These are phyloP conservation scores for Saccharomycopsis schoenii DNA, from an alignment of 805 yeast species.

Conservation along the genomic window DNA sequence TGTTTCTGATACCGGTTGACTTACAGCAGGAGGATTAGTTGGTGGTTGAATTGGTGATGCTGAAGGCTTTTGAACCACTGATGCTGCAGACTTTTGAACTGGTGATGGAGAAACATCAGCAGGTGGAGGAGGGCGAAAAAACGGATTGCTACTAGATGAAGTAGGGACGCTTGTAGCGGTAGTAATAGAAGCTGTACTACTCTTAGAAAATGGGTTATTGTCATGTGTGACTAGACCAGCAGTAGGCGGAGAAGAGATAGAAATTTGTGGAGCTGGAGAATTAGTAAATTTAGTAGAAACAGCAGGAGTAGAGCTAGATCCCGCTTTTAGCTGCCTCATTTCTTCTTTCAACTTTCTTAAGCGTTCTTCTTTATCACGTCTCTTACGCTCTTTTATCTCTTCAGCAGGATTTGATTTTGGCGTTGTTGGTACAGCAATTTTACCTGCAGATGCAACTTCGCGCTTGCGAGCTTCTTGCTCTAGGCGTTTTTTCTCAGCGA, in stretches of 20 bases:
- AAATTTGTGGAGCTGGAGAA: not conserved
- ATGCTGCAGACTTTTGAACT: not conserved
- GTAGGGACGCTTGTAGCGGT: not conserved
- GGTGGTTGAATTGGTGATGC: not conserved
- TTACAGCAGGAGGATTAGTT: not conserved
- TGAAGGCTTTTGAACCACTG: not conserved
- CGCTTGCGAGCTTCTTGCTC: conserved; percentile 22
- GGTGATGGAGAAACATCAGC: not conserved
- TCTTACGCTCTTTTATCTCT: conserved; percentile 14
- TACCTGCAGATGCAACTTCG: conserved; percentile 2
- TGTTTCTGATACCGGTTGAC: not conserved
- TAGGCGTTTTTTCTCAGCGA: conserved; percentile 30
- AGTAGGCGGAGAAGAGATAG: not conserved
- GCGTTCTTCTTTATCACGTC: conserved; percentile 16
- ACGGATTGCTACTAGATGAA: conserved; percentile 6
- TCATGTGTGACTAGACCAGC: not conserved
- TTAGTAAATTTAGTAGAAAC: not conserved
- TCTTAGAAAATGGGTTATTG: conserved; percentile 12
- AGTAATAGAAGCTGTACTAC: not conserved
- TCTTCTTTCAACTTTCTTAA: conserved; percentile 17
- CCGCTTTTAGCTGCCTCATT: conserved; percentile 14
- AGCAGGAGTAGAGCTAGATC: not conserved
- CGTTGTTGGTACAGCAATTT: conserved; percentile 6
- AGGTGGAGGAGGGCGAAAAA: conserved; percentile 9
- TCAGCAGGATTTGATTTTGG: conserved; percentile 1